These are phyloP conservation scores for Tremella yokohamensis DNA, from an alignment of 768 basidiomycete species.

Conservation along the genomic window DNA sequence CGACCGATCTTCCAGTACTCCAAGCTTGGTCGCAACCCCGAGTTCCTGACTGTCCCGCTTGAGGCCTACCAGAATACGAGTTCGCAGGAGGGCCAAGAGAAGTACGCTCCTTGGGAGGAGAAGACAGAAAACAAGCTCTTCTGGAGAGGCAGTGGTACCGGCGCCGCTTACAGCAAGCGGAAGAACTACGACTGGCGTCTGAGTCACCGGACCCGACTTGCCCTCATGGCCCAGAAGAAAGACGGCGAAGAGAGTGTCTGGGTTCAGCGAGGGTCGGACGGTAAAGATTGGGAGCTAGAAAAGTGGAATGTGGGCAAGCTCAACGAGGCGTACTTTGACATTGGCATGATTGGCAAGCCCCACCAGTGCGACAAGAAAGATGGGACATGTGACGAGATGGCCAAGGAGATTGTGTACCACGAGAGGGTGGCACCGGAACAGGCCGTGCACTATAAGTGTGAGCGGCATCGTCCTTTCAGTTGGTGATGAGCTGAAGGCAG, in stretches of 20 bases:
- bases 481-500: constrained; percentile 12
- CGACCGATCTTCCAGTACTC: constrained; percentile 49
- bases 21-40: constrained; percentile 42
- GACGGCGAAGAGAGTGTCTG: constrained; percentile 45
- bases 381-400: constrained; percentile 50
- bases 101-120: constrained; percentile 42
- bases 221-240: constrained; percentile 44
- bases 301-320: constrained; percentile 30
- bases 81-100: constrained; percentile 21
- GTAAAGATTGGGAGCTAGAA: constrained; percentile 38
- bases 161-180: constrained; percentile 31
- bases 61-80: constrained; percentile 26
- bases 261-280: constrained; percentile 31
- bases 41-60: constrained; percentile 46
- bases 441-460: constrained; percentile 48
- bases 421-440: constrained; percentile 41
- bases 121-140: constrained; percentile 37
- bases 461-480: constrained; percentile 14
- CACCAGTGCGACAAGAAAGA: constrained; percentile 50
- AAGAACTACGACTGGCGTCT: constrained; percentile 22
- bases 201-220: constrained; percentile 46
- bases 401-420: constrained; percentile 39
- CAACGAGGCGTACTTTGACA: constrained; percentile 45
- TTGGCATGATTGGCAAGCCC: constrained; percentile 45
- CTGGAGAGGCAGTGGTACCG: constrained; percentile 45